A percentile compares a stretch with the other conserved stretches of the same genome.
These are phyloP conservation scores for Cryphonectria carpinicola DNA, from an alignment of 2,329 filamentous ascomycete species.

Conservation along the genomic window DNA sequence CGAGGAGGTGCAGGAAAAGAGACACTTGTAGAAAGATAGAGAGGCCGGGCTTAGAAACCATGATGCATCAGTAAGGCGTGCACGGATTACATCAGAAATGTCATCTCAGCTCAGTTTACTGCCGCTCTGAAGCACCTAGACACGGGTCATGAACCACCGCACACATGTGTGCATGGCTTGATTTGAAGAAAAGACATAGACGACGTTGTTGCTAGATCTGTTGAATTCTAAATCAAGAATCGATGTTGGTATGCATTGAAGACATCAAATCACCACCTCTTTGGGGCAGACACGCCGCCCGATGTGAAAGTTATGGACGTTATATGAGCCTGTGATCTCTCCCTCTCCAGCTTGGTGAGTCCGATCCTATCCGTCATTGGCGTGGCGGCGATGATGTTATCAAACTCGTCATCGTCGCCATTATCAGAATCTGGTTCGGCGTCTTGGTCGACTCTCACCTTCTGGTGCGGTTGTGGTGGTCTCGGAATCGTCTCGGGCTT, in stretches of 20 bases:
- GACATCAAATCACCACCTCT: conserved; percentile 42
- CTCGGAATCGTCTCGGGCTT: conserved; percentile 64
- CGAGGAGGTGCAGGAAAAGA: conserved; percentile 76
- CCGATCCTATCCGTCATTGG: conserved; percentile 87
- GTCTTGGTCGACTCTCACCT: conserved; percentile 72
- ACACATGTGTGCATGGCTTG: background rate
- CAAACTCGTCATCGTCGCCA: conserved; percentile 73
- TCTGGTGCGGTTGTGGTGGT: conserved; percentile 59
- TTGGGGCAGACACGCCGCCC: conserved; percentile 52
- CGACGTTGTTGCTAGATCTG: background rate
- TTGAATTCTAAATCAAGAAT: background rate
- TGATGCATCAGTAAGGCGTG: conserved; percentile 8
- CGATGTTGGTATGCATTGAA: background rate
- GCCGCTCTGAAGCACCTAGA: background rate
- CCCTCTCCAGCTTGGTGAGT: conserved; percentile 59
- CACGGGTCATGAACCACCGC: background rate
- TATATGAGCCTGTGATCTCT: conserved; percentile 51
- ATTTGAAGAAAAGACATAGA: background rate
- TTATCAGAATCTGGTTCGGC: conserved; percentile 54
- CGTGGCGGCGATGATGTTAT: conserved; percentile 89
- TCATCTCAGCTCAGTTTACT: background rate
- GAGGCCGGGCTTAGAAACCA: background rate
- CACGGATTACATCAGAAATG: conserved; percentile 1
- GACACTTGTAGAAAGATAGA: conserved; percentile 50
- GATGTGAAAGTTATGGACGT: conserved; percentile 58